phyloP scores from a whole-genome alignment of 352 stramenopile genomes.

The Thraustotheca clavata region DNA sequence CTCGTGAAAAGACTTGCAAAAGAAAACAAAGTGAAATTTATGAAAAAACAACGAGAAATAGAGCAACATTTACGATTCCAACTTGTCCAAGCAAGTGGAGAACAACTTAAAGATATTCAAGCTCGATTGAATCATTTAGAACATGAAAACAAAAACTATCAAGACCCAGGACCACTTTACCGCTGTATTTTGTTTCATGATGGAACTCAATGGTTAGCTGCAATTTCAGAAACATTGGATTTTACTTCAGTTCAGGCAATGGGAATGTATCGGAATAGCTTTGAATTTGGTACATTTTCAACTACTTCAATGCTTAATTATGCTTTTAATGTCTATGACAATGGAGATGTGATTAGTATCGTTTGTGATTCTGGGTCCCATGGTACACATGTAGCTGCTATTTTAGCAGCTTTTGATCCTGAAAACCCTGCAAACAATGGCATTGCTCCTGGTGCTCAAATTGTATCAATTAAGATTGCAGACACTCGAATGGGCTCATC shows the following conservation, averaged over 20 bases:
- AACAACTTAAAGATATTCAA: constrained; percentile 77
- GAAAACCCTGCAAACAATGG: constrained; percentile 85
- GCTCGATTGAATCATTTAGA: constrained; percentile 58
- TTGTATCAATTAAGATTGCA: constrained; percentile 94
- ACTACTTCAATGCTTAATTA: constrained; percentile 90
- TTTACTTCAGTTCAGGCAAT: constrained; percentile 53
- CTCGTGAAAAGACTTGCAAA: constrained; percentile 62
- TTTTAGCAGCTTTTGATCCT: constrained; percentile 85
- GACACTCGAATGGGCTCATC: constrained; percentile 87
- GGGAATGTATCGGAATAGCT: constrained; percentile 65
- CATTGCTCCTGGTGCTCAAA: constrained; percentile 89
- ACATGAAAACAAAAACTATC: constrained; percentile 57
- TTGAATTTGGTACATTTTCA: constrained; percentile 80
- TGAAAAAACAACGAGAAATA: constrained; percentile 50
- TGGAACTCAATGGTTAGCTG: constrained; percentile 57
- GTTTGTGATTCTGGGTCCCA: constrained; percentile 90
- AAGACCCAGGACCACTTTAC: constrained; percentile 88
- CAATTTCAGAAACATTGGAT: constrained; percentile 77
- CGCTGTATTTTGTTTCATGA: constrained; percentile 90
- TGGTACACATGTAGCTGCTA: constrained; percentile 93
- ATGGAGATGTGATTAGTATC: constrained; percentile 88
- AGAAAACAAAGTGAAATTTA: constrained; percentile 70
- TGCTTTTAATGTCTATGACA: constrained; percentile 92
- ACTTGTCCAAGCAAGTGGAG: constrained; percentile 37
- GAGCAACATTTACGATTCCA: too few species aligned